Evolutionary conservation across 2,329 filamentous ascomycete genomes (phyloP).

Genomic region (Chalaropsis ovoidea): DNA sequence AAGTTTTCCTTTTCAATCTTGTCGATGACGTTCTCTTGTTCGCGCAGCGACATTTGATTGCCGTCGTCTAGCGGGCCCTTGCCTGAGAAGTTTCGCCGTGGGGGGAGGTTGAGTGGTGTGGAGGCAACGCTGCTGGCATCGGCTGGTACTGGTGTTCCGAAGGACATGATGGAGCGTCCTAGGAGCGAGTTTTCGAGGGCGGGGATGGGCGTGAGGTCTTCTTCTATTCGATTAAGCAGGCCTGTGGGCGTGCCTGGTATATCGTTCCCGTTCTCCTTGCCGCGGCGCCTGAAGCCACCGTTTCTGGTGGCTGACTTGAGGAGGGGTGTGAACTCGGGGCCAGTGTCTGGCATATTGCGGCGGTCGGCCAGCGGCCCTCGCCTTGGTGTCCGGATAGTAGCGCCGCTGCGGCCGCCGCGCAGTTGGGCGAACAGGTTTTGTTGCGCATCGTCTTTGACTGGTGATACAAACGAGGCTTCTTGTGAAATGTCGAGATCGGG

Average conservation of each 20-base stretch:
- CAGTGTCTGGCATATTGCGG: conserved; percentile 57
- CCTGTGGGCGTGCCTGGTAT: conserved; percentile 56
- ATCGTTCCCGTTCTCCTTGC: conserved; percentile 51
- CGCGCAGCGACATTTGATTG: conserved; percentile 80
- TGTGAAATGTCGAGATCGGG: conserved; percentile 75
- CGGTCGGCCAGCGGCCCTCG: conserved; percentile 62
- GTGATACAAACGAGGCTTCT: conserved; percentile 77
- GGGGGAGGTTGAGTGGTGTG: conserved; percentile 65
- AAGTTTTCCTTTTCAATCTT: conserved; percentile 98
- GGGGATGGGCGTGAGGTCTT: conserved; percentile 66
- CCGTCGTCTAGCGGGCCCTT: conserved; percentile 69
- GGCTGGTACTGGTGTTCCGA: conserved; percentile 31
- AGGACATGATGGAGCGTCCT: conserved; percentile 51
- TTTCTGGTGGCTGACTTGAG: conserved; percentile 70
- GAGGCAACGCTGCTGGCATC: conserved; percentile 70
- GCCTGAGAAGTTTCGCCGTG: conserved; percentile 47
- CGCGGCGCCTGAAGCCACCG: conserved; percentile 53
- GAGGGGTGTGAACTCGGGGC: conserved; percentile 84
- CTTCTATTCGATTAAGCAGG: conserved; percentile 50
- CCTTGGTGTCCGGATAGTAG: conserved; percentile 47
- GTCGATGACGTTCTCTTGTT: conserved; percentile 92
- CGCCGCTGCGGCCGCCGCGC: conserved; percentile 49
- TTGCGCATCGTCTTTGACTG: conserved; percentile 49
- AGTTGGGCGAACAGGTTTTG: conserved; percentile 67
- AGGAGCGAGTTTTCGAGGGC: conserved; percentile 63